phyloP scores from a whole-genome alignment of 1,284 basidiomycete genomes.

The Austropuccinia psidii region DNA sequence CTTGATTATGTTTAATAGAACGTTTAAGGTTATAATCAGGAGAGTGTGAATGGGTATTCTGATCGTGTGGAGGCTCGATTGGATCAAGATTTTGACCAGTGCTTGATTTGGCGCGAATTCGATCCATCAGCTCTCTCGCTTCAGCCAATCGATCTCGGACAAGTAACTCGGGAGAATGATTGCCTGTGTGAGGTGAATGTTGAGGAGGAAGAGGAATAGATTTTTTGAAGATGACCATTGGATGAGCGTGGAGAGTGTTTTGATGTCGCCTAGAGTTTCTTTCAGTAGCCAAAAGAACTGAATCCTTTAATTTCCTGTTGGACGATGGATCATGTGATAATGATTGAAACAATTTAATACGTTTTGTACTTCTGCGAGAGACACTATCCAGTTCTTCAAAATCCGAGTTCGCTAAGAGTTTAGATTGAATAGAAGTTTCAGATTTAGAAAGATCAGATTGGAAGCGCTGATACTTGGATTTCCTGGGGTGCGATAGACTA shows the following conservation, averaged over 20 bases:
- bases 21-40: too few relatives aligned
- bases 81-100: background rate
- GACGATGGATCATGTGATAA: background rate
- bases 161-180: background rate
- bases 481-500: conserved; percentile 6
- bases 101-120: conserved; percentile 38
- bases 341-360: conserved; percentile 20
- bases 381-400: background rate
- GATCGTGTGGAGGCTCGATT: background rate
- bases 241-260: background rate
- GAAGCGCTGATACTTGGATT: conserved; percentile 9
- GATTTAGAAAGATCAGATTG: background rate
- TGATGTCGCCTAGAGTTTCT: conserved; percentile 8
- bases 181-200: background rate
- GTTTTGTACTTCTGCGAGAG: conserved; percentile 30
- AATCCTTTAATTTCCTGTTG: conserved; percentile 15
- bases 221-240: conserved; percentile 17
- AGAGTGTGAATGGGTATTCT: background rate
- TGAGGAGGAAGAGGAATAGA: background rate
- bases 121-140: conserved; percentile 40
- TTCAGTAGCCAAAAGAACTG: conserved; percentile 10
- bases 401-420: too few relatives aligned
- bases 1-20: too few relatives aligned
- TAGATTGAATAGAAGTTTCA: background rate
- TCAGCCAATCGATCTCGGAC: conserved; percentile 37